These are phyloP conservation scores for Kazachstania viticola DNA, from an alignment of 805 yeast species.

Conservation along the genomic window DNA sequence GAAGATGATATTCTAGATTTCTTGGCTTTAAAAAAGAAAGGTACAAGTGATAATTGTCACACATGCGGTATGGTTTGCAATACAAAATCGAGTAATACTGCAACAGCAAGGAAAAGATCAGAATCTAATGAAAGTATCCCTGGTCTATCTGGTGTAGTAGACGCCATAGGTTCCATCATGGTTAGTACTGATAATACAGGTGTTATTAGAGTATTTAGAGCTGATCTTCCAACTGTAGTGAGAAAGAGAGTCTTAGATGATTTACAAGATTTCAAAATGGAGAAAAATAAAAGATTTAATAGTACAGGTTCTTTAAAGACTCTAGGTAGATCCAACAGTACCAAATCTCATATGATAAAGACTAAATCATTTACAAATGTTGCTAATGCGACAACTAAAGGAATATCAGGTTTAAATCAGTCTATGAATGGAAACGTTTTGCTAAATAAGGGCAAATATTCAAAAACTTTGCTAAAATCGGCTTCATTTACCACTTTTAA, in stretches of 20 bases:
- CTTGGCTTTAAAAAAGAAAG: neutral
- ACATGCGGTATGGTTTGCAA: neutral
- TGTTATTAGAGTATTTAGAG: constrained; percentile 62
- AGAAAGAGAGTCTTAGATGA: constrained; percentile 27
- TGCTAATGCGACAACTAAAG: neutral
- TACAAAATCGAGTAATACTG: neutral
- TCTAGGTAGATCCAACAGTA: neutral
- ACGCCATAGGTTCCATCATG: constrained; percentile 37
- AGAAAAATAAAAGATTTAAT: neutral
- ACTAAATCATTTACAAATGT: constrained; percentile 3
- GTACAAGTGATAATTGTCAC: no score
- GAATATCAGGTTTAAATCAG: no score
- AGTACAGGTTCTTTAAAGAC: constrained; percentile 3
- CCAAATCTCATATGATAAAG: constrained; percentile 1
- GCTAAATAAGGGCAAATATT: no score
- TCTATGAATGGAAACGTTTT: no score
- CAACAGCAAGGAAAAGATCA: neutral
- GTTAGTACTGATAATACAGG: constrained; percentile 73
- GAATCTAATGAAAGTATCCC: neutral
- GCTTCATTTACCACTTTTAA: neutral
- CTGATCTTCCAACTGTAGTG: constrained; percentile 52
- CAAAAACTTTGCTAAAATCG: neutral
- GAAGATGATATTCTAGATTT: constrained; percentile 3
- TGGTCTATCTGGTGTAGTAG: constrained; percentile 15
- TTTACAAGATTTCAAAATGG: constrained; percentile 7